Evolutionary conservation across 345 rosid genomes (phyloP).

Genomic region (Arabidopsis suecica): DNA sequence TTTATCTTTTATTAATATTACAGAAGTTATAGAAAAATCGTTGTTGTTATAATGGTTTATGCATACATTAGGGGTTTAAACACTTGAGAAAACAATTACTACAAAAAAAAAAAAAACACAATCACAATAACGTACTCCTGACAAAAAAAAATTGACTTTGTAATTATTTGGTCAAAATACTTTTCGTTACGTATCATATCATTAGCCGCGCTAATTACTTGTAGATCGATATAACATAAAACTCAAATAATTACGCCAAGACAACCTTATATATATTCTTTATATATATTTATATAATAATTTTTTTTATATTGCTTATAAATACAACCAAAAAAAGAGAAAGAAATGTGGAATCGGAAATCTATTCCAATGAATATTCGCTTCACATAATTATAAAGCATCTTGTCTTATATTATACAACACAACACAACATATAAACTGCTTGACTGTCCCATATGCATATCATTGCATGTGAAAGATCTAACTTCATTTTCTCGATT

Average conservation of each 20-base stretch:
- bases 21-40: no score
- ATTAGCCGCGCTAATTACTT: constrained; percentile 30
- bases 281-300: neutral
- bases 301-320: neutral
- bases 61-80: no score
- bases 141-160: neutral
- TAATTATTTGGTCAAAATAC: constrained; percentile 16
- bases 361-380: constrained; percentile 45
- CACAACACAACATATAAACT: neutral
- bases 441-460: constrained; percentile 26
- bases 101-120: neutral
- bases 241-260: constrained; percentile 27
- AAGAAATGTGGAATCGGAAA: constrained; percentile 13
- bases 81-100: no score
- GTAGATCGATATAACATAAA: constrained; percentile 3
- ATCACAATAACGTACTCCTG: neutral
- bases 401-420: neutral
- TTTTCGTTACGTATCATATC: constrained; percentile 27
- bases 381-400: neutral
- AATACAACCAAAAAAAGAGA: neutral
- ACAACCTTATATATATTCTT: constrained; percentile 17
- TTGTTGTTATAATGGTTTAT: no score
- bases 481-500: constrained; percentile 5
- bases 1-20: no score
- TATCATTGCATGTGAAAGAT: constrained; percentile 17